Base-by-base conservation (phyloP, 768 basidiomycete genomes). In the Macrolepiota fuliginosa region DNA sequence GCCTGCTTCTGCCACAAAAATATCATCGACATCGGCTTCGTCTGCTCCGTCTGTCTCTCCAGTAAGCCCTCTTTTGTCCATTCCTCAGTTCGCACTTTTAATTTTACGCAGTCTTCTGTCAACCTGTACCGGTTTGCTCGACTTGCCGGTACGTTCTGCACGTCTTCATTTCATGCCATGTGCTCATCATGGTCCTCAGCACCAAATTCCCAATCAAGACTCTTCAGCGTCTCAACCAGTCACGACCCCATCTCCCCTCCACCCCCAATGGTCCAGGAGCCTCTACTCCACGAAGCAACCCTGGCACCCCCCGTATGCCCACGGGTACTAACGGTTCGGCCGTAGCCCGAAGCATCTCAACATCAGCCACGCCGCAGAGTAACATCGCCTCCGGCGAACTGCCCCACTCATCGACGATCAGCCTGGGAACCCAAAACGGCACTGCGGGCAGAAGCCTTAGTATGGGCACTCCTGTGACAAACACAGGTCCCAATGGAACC, bases 1-100 rank as follows among this genome's bases (percentile, higher is more conserved):
- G 96, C 96, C 7, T 98, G 96, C 71, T 98, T 99, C 79, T 99
- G 97, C 76, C 97, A 98, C 76, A 97, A 98, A 73, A 89, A 90
- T 56, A 96, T 97, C 52, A 86, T 98, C 42, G 96, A 98, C 71
- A 85, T 98, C 56, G 97, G 95, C 58, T 99, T 95, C 67, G 95
- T 99, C 22, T 99, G 97, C 72, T 96, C 94, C n/a, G 95, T 99
- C 35, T 99, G 97, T 72, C 76, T 99, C 32, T 96, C 94, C 27
- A 98, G 96, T 97, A 67, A 61, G 92, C 66, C 42, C 36, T 24
- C 61, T 45, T 62, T 42, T 39, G 59, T 24, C 60, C 64, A 42
- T 65, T 32, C 35, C 6, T 52, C 54, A 37, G 32, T 40, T 25
- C 47, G 37, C 32, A 4, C 24, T 60, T 7, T 35, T 54, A 40